phyloP scores from a whole-genome alignment of 2,329 filamentous ascomycete genomes.

The Diaporthe caulivora region DNA sequence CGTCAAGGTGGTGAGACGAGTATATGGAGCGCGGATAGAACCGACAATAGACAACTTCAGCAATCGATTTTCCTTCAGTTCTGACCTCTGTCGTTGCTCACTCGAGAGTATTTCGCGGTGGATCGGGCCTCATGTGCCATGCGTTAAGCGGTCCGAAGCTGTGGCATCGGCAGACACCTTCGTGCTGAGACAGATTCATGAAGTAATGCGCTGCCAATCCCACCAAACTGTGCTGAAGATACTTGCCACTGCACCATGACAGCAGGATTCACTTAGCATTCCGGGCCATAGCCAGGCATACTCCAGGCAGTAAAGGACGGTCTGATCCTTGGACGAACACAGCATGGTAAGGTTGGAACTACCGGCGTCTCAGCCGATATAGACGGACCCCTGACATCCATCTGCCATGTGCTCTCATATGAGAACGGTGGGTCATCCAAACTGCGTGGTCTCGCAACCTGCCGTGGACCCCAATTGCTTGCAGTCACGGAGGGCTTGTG shows the following conservation, averaged over 20 bases:
- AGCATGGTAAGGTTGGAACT: neutral
- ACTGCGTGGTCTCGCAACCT: neutral
- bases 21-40: constrained; percentile 39
- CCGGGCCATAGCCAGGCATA: neutral
- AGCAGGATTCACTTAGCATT: too few relatives aligned
- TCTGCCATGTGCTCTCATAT: neutral
- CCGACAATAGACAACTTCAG: constrained; percentile 41
- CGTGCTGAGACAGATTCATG: neutral
- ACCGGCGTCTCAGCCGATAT: neutral
- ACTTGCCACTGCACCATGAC: neutral
- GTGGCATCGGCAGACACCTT: neutral
- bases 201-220: neutral
- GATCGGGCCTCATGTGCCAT: neutral
- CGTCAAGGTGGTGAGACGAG: constrained; percentile 26
- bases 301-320: neutral
- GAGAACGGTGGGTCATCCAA: neutral
- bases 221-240: neutral
- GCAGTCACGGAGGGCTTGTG: neutral
- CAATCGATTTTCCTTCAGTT: constrained; percentile 36
- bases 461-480: neutral
- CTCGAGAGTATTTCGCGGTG: neutral
- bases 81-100: neutral
- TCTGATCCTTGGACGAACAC: neutral
- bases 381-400: neutral
- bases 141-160: neutral